Conservation (phyloP, 2,329 filamentous ascomycete genomes). For the Camptophora hylomeconis region DNA sequence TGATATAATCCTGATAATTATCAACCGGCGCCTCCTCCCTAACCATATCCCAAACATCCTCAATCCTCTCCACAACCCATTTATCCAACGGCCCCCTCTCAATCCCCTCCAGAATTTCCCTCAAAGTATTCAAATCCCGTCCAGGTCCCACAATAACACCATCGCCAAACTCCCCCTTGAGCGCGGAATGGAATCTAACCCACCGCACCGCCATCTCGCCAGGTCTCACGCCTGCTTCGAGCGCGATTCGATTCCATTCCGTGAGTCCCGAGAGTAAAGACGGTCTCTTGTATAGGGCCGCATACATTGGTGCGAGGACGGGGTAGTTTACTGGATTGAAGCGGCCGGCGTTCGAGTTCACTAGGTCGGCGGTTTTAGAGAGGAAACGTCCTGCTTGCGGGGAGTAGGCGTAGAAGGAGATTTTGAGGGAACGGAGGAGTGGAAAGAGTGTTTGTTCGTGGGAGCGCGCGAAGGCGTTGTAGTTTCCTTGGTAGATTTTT, state of each 20-base stretch:
- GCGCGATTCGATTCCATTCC: conserved; percentile 19
- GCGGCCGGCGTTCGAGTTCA: conserved; percentile 21
- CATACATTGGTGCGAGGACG: conserved; percentile 16
- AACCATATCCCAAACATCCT: conserved; percentile 20
- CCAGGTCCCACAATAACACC: conserved; percentile 25
- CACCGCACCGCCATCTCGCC: conserved; percentile 26
- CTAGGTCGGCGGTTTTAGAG: too few species aligned
- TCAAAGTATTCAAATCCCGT: conserved; percentile 7
- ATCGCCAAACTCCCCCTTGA: conserved; percentile 20
- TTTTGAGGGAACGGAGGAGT: conserved; percentile 22
- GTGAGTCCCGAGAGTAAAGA: conserved; percentile 21
- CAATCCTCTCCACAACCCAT: conserved; percentile 15
- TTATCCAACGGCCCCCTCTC: conserved; percentile 22
- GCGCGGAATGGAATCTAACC: conserved; percentile 21
- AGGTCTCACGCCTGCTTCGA: conserved; percentile 17
- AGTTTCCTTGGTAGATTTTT: conserved; percentile 28
- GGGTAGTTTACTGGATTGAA: too few species aligned
- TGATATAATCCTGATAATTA: too few species aligned
- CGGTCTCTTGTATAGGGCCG: conserved; percentile 19
- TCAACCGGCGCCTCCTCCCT: conserved; percentile 19
- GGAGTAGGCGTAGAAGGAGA: conserved; percentile 19
- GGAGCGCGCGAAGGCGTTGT: conserved; percentile 25
- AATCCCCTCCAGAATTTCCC: conserved; percentile 13
- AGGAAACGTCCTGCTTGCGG: conserved; percentile 25
- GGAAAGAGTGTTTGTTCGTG: conserved; percentile 25